These are phyloP conservation scores for Collybia nuda DNA, from an alignment of 768 basidiomycete genomes.

Conservation along the genomic window DNA sequence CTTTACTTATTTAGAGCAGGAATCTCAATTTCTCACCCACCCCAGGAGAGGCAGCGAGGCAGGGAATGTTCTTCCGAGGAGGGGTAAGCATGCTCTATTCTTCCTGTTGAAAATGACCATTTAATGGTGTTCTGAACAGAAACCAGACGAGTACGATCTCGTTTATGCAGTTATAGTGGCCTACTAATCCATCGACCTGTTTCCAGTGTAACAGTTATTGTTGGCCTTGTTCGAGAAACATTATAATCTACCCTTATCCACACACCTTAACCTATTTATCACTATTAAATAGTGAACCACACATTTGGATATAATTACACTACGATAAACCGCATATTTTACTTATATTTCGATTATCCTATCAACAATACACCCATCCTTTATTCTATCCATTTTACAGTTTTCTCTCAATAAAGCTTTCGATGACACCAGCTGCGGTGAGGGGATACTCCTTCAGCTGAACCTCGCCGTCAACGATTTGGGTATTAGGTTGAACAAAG, in stretches of 20 bases:
- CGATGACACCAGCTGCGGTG: slow-evolving; percentile 70
- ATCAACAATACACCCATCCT: slow-evolving; percentile 10
- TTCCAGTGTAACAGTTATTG: slow-evolving; percentile 67
- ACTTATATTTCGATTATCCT: slow-evolving; percentile 10
- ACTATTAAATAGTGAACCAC: slow-evolving; percentile 6
- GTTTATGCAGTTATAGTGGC: no score
- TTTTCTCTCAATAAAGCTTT: slow-evolving; percentile 77
- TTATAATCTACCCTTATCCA: slow-evolving; percentile 25
- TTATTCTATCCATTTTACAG: slow-evolving; percentile 29
- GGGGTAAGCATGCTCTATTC: slow-evolving; percentile 54
- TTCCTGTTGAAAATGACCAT: slow-evolving; percentile 10
- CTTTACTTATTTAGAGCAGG: background rate
- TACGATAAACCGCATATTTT: slow-evolving; percentile 3
- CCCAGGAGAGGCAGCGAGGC: slow-evolving; percentile 61
- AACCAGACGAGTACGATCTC: slow-evolving; percentile 72
- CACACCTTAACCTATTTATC: slow-evolving; percentile 10
- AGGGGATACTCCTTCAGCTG: slow-evolving; percentile 78
- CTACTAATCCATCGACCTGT: slow-evolving; percentile 9
- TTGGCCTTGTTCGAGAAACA: slow-evolving; percentile 67
- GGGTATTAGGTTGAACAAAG: slow-evolving; percentile 82
- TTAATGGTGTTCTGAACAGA: slow-evolving; percentile 39
- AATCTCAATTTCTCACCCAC: slow-evolving; percentile 1
- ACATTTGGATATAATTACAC: slow-evolving; percentile 10
- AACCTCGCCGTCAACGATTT: slow-evolving; percentile 65
- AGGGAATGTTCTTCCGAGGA: slow-evolving; percentile 66